Evolutionary conservation across 345 rosid species (phyloP).

Genomic region (Erysimum cheiranthoides): DNA sequence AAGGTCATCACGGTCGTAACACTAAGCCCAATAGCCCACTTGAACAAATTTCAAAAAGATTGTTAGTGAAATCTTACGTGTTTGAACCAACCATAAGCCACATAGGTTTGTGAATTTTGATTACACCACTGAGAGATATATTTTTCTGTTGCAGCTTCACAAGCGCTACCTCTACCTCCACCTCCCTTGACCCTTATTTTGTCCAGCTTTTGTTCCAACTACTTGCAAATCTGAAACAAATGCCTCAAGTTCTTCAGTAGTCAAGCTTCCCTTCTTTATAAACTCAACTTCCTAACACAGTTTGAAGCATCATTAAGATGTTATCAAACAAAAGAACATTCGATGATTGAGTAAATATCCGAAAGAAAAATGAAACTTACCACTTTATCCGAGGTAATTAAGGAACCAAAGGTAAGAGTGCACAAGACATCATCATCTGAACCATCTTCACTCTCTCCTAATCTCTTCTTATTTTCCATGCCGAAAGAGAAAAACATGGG

Average conservation of each 20-base stretch:
- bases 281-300: slow-evolving; percentile 85
- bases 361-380: slow-evolving; percentile 51
- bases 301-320: slow-evolving; percentile 9
- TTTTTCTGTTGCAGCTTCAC: slow-evolving; percentile 55
- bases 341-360: background rate
- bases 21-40: slow-evolving; percentile 54
- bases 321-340: background rate
- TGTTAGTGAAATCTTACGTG: no score
- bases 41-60: no score
- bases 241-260: slow-evolving; percentile 75
- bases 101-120: no score
- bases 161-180: slow-evolving; percentile 49
- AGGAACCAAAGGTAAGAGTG: slow-evolving; percentile 76
- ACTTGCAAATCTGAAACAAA: slow-evolving; percentile 75
- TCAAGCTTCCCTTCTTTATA: slow-evolving; percentile 82
- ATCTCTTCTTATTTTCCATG: slow-evolving; percentile 52
- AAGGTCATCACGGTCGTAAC: slow-evolving; percentile 57
- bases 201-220: slow-evolving; percentile 63
- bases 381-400: slow-evolving; percentile 74
- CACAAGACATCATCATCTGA: slow-evolving; percentile 63
- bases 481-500: background rate
- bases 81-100: no score
- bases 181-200: slow-evolving; percentile 31
- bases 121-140: slow-evolving; percentile 57
- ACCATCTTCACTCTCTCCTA: slow-evolving; percentile 42